Evolutionary conservation across 2,329 filamentous ascomycete genomes (phyloP), one percentile per base, ranked within the genome.

Genomic region (Diaporthe nobilis): DNA sequence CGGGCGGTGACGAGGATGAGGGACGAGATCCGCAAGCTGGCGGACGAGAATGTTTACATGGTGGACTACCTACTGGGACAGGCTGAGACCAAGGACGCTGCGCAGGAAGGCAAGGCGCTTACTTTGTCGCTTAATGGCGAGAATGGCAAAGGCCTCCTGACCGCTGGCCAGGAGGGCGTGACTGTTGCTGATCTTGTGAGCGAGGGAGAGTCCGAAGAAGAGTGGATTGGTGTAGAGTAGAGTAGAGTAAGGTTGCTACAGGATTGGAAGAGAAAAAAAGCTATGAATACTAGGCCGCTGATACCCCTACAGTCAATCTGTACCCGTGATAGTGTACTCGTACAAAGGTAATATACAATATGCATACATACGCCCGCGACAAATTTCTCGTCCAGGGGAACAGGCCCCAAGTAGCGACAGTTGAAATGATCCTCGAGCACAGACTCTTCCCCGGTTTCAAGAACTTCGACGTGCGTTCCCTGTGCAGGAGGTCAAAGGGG

Each of bases 31-130:
- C 92, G 95, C 83, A 91, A 92, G 79, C 85, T 98, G 78, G 94
- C 94, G 0, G 95, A 98, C 79, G 94, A 96, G 83, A 98, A 98
- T 81, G 89, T 94, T 71, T 97, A 98, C 85, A 94, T 94, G 83
- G 92, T 98, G 72, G 95, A 98, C 81, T 98, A 97, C 81, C 86
- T 98, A 44, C 84, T 92, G 10, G 87, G 87, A 1, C 90, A 91
- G 82, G 87, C 87, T 22, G 77, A 72, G 49, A 79, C 71, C 49
- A 81, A 78, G 68, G 79, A 79, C 22, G 82, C 81, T 65, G 73
- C 80, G 44, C 78, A 75, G 39, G 79, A 80, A 37, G 82, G 77
- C 25, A 61, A 74, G 25, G 57, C 70, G 47, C 67, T 79, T 25
- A 74, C 73, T 13, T 76, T 71, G 73, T 75, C 73, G 25, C 49